Conservation (phyloP, 176 grass and related monocot genomes). For the Guadua angustifolia region DNA sequence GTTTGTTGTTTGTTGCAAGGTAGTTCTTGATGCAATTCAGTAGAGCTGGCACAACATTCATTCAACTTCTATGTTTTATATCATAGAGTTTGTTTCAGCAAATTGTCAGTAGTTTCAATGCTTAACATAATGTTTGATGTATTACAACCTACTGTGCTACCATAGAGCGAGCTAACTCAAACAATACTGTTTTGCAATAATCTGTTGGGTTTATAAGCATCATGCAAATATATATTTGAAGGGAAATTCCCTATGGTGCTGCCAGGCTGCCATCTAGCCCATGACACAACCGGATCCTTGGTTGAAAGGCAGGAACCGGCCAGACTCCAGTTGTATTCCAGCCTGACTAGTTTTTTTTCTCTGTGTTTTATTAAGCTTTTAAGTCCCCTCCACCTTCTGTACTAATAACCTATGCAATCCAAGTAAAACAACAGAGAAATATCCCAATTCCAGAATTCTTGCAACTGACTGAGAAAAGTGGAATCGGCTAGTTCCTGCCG, state of each 20-base stretch:
- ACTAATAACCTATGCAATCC: slow-evolving; percentile 6
- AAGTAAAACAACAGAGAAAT: neutral
- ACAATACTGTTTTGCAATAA: neutral
- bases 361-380: too few species aligned
- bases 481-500: neutral
- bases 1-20: slow-evolving; percentile 28
- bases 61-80: slow-evolving; percentile 20
- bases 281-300: too few species aligned
- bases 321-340: too few species aligned
- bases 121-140: neutral
- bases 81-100: neutral
- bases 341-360: too few species aligned
- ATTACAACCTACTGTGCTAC: slow-evolving; percentile 19
- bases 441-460: neutral
- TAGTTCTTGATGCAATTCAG: slow-evolving; percentile 35
- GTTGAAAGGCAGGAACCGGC: too few species aligned
- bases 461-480: neutral
- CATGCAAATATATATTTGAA: slow-evolving; percentile 9
- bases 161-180: slow-evolving; percentile 4
- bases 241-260: slow-evolving; percentile 12
- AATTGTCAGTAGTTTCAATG: slow-evolving; percentile 19
- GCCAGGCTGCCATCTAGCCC: neutral
- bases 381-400: neutral
- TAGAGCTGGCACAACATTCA: slow-evolving; percentile 20
- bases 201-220: neutral